Base-by-base conservation (phyloP, 2,329 filamentous ascomycete genomes). In the Aspergillus thermomutatus region DNA sequence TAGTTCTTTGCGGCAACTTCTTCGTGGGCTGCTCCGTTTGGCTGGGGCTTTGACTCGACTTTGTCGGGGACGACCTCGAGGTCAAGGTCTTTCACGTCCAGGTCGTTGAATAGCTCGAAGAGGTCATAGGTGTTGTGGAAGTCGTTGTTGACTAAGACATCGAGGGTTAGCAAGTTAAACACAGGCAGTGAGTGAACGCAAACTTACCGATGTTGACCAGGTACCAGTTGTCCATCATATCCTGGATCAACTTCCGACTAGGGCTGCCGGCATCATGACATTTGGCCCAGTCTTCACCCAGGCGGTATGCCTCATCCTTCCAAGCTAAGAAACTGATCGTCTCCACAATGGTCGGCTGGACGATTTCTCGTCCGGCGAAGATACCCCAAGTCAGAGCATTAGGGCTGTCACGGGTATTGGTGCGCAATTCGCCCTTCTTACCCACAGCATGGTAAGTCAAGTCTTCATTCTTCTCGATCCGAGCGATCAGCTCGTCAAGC, bases 341-440 rank as follows among this genome's bases (percentile, higher is more conserved):
- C 78, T 99, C 94, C 52, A 99, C 94, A 67, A 99, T 97, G n/a
- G 94, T 99, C 14, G 94, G 94, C 75, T 99, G 94, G n/a, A 99
- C 92, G 70, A 99, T 97, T 76, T 99, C 94, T 74, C 97, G 96
- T 57, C 94, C 94, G 0, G 94, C 93, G 79, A 97, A 99, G 34
- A 99, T 95, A 75, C 94, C 94, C 94, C 94, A 99, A 1, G 94
- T 99, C 50, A 99, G 90, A n/a, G 94, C 94, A 68, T 99, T 99
- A 40, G 94, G 94, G 5, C 91, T 90, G 23, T 86, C 85, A 8
- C 87, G 87, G 1, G 91, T 87, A 69, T 99, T 97, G 27, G 91
- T 94, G 73, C 87, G 87, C 55, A 97, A 81, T 56, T 88, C 85
- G 27, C 93, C 92, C 21, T 83, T 82, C 74, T 91, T 92, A 66